Percentiles rank a stretch among this genome's conserved stretches.
These are phyloP conservation scores for Creolimax fragrantissima DNA, from an alignment of 78 protist species.

Conservation along the genomic window DNA sequence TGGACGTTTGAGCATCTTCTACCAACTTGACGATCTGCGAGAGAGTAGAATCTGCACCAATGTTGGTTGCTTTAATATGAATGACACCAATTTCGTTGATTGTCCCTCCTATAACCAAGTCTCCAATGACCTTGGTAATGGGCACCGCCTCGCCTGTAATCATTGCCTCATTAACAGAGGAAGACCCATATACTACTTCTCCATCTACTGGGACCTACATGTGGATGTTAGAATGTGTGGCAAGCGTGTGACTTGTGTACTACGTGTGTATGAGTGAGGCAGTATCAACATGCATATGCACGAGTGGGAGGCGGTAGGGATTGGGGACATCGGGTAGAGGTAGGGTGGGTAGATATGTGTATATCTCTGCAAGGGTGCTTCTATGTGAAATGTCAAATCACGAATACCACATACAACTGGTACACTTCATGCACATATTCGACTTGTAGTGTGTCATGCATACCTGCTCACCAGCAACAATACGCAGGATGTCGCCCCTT, in stretches of 20 bases:
- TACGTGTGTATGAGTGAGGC: no score
- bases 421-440: no score
- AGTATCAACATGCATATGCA: no score
- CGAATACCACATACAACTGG: no score
- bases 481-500: background rate
- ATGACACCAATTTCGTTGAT: constrained; percentile 53
- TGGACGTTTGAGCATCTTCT: constrained; percentile 74
- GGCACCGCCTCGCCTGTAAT: constrained; percentile 89
- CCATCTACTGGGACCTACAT: constrained; percentile 24
- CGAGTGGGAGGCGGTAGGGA: no score
- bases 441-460: no score
- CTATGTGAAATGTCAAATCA: no score
- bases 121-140: constrained; percentile 51
- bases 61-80: constrained; percentile 44
- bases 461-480: background rate
- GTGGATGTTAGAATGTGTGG: no score
- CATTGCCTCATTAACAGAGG: constrained; percentile 76
- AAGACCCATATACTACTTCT: background rate
- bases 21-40: constrained; percentile 74
- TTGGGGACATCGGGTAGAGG: background rate
- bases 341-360: no score
- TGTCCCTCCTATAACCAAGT: constrained; percentile 83
- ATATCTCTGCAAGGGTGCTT: no score
- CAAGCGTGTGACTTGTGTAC: no score
- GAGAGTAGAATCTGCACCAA: constrained; percentile 70